phyloP scores from a whole-genome alignment of 345 rosid species.

The Linum tenue region DNA sequence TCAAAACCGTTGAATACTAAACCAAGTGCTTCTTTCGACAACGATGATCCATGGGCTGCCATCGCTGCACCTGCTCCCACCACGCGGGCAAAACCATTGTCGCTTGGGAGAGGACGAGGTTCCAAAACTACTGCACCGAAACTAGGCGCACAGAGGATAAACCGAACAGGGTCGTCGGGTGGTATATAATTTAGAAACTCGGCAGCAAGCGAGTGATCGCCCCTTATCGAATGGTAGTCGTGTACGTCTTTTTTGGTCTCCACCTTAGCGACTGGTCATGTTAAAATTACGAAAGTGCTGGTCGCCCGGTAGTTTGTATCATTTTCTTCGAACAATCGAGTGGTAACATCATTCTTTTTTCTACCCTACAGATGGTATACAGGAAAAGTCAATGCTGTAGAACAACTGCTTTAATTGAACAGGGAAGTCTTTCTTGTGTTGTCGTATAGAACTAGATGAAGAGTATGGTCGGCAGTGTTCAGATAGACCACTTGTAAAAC shows the following conservation, averaged over 20 bases:
- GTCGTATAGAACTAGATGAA: too few species aligned
- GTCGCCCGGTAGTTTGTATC: background rate
- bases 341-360: background rate
- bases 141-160: slow-evolving; percentile 89
- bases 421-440: too few species aligned
- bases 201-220: background rate
- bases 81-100: slow-evolving; percentile 61
- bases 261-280: background rate
- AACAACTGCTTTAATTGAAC: too few species aligned
- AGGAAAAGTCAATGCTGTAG: too few species aligned
- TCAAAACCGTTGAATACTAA: slow-evolving; percentile 63
- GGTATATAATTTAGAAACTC: background rate
- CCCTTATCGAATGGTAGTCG: background rate
- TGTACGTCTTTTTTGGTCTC: background rate
- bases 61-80: slow-evolving; percentile 94
- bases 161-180: slow-evolving; percentile 52
- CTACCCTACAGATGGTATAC: background rate
- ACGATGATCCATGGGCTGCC: slow-evolving; percentile 91
- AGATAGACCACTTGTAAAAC: too few species aligned
- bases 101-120: slow-evolving; percentile 69
- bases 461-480: too few species aligned
- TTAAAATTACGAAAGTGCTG: background rate
- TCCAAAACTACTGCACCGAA: slow-evolving; percentile 56
- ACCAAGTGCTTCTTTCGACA: slow-evolving; percentile 37
- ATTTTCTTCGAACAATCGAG: background rate